A percentile compares a stretch with the other conserved stretches of the same genome.
These are phyloP conservation scores for Apiospora koreana DNA, from an alignment of 2,329 filamentous ascomycete species.

Conservation along the genomic window DNA sequence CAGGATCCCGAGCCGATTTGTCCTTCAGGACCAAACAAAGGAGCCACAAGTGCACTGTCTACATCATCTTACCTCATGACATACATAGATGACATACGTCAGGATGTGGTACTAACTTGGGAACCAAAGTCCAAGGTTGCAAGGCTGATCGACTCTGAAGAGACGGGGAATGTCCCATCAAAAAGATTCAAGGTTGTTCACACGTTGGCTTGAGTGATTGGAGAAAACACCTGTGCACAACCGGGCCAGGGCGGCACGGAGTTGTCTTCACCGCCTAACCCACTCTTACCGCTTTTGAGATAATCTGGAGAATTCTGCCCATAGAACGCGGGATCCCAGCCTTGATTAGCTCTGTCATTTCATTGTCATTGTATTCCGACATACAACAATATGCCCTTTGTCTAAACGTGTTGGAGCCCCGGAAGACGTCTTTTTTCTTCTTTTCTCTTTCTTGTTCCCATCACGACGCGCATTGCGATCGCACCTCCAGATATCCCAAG, in stretches of 20 bases:
- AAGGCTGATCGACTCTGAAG: conserved; percentile 2
- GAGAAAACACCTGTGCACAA: background rate
- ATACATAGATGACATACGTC: background rate
- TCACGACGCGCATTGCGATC: background rate
- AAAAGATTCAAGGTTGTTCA: background rate
- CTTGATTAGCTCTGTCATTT: background rate
- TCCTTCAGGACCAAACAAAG: background rate
- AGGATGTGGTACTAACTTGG: conserved; percentile 1
- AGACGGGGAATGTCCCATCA: background rate
- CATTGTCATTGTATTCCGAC: background rate
- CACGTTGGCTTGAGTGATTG: background rate
- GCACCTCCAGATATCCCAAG: background rate
- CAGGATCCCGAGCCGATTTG: background rate
- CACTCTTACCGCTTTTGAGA: conserved; percentile 5
- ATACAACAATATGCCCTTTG: background rate
- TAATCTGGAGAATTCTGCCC: conserved; percentile 7
- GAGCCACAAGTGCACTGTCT: background rate
- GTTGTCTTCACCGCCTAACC: background rate
- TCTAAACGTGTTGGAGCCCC: background rate
- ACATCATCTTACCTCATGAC: background rate
- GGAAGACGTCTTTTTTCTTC: background rate
- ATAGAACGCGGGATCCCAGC: background rate
- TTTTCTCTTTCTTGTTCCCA: background rate
- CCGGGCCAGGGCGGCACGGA: background rate
- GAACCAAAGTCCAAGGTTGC: background rate